Base-by-base conservation (phyloP, 2,329 filamentous ascomycete genomes). In the Scopulariopsis brevicaulis region DNA sequence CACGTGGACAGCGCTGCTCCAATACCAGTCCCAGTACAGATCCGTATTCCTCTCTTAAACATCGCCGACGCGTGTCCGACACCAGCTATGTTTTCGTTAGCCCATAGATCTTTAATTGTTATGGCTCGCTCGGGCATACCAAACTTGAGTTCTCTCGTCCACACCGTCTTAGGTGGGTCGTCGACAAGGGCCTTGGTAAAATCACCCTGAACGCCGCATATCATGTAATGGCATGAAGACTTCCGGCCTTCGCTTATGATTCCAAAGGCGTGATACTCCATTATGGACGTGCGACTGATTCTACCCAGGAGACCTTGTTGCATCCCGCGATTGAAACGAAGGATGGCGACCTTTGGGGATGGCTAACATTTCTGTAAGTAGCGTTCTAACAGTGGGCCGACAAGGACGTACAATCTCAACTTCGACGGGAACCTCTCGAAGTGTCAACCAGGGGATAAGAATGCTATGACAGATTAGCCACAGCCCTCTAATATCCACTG, bases 201-300 rank as follows among this genome's bases (percentile, higher is more conserved):
- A 61, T 73, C 71, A 25, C 71, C 71, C 61, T 74, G 71, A 14
- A 74, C 71, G 57, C 71, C 71, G 60, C 71, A 74, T 48, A 73
- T 72, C 70, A 74, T 72, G 63, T 73, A 74, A 62, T 74, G 71
- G 61, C 62, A 66, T 1, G 50, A 51, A 15, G 71, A 67, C 40
- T 70, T 68, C 8, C 64, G 66, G 24, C 71, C 70, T 62, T 73
- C 70, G 63, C 70, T 73, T 62, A 74, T 73, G 60, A 72, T 72
- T 11, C 71, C 71, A 58, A 74, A 73, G 11, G 71, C 71, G 54
- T 74, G 71, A 62, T 73, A 74, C 61, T 74, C 71, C 71, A 74
- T 73, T 56, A 74, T 66, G 4, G 71, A 73, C 4, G 70, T 72
- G 48, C 71, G 70, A 63, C 70, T 71, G 64, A 74, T 73, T 35